Conservation (phyloP, 169 alveolate genomes). For the Plasmodium gallinaceum region DNA sequence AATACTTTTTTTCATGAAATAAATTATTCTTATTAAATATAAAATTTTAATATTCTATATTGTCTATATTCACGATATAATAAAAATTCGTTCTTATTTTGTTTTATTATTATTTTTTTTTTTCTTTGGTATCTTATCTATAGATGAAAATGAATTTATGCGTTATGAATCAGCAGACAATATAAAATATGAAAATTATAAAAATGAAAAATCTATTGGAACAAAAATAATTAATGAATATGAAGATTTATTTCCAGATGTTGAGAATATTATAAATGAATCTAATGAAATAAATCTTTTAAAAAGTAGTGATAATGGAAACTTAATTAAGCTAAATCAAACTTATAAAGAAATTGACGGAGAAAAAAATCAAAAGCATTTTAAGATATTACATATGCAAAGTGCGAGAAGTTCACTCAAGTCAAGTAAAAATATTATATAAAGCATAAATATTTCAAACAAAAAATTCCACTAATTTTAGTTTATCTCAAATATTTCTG, state of each 20-base stretch:
- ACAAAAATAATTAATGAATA: conserved; percentile 21
- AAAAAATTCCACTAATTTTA: no score
- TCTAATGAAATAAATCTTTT: background rate
- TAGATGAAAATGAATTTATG: conserved; percentile 41
- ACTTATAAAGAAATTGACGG: conserved; percentile 6
- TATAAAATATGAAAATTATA: background rate
- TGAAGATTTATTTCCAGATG: conserved; percentile 39
- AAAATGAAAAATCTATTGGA: background rate
- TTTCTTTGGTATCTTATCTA: background rate
- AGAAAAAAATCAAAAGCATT: conserved; percentile 17
- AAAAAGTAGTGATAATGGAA: background rate
- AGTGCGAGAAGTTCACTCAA: conserved; percentile 69
- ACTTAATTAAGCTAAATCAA: conserved; percentile 10
- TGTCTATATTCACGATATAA: background rate
- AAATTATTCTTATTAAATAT: no score
- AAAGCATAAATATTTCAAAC: no score
- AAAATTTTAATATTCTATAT: background rate
- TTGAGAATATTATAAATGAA: conserved; percentile 19
- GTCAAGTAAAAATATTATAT: conserved; percentile 39
- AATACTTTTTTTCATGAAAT: background rate
- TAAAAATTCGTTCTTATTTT: background rate
- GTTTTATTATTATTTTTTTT: background rate
- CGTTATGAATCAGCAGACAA: conserved; percentile 1
- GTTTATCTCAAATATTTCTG: no score
- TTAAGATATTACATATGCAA: conserved; percentile 61